These are phyloP conservation scores for Penicillium freii DNA, from an alignment of 2,329 filamentous ascomycete genomes.

Conservation along the genomic window DNA sequence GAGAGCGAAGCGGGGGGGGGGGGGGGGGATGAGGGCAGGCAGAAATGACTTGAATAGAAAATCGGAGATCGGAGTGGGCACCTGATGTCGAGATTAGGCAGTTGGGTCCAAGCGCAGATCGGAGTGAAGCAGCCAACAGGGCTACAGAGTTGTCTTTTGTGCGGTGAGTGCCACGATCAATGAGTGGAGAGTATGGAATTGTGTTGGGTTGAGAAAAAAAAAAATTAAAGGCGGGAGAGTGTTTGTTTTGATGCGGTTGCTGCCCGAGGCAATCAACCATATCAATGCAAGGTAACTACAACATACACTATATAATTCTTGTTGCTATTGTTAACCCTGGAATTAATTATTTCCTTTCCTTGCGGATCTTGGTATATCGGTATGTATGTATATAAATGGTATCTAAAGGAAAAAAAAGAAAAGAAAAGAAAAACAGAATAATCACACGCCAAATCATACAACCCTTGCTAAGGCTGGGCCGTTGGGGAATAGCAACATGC, in stretches of 20 bases:
- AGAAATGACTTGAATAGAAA: conserved; percentile 3
- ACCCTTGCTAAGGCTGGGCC: conserved; percentile 3
- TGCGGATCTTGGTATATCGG: background rate
- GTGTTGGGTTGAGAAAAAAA: conserved; percentile 13
- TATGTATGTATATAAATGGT: conserved; percentile 15
- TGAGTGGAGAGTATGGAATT: conserved; percentile 4
- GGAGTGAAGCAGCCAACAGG: conserved; percentile 7
- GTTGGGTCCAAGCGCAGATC: conserved; percentile 26
- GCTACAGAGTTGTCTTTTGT: background rate
- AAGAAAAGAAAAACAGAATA: too few relatives aligned
- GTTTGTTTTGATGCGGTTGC: conserved; percentile 28
- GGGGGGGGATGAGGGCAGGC: conserved; percentile 3
- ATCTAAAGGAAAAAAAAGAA: conserved; percentile 2
- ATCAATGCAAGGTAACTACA: conserved; percentile 4
- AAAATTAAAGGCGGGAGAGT: conserved; percentile 14
- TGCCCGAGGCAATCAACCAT: conserved; percentile 23
- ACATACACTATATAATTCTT: background rate
- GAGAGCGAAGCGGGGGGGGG: background rate
- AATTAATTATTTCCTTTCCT: conserved; percentile 3
- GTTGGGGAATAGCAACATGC: background rate
- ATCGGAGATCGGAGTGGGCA: conserved; percentile 23
- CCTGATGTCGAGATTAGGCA: conserved; percentile 28
- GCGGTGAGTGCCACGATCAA: conserved; percentile 12
- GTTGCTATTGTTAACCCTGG: background rate
- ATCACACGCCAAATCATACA: conserved; percentile 1